These are phyloP conservation scores for Cytospora chrysosperma DNA, from an alignment of 2,329 filamentous ascomycete species.

Conservation along the genomic window DNA sequence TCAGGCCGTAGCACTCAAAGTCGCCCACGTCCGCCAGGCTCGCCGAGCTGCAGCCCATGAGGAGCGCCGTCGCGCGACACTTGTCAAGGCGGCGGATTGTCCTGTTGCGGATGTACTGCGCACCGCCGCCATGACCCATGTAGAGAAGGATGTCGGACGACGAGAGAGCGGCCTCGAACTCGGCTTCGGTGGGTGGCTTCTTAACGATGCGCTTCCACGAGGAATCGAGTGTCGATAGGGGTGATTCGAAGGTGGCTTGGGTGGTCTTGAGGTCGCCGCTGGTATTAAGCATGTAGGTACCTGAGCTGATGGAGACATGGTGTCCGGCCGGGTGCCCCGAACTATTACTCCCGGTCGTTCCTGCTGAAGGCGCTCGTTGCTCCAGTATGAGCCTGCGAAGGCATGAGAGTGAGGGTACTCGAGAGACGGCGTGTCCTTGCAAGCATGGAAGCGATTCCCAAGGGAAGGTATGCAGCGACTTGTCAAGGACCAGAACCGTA, in stretches of 20 bases:
- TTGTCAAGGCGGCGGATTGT: conserved; percentile 75
- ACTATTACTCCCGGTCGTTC: conserved; percentile 19
- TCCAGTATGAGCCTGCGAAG: conserved; percentile 74
- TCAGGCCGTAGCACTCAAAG: conserved; percentile 88
- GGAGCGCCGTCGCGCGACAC: conserved; percentile 74
- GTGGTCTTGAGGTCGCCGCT: conserved; percentile 80
- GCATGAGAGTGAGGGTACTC: conserved; percentile 82
- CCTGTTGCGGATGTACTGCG: conserved; percentile 87
- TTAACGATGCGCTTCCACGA: conserved; percentile 71
- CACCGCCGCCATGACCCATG: conserved; percentile 93
- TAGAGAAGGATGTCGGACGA: conserved; percentile 77
- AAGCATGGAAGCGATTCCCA: conserved; percentile 96
- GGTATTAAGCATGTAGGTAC: conserved; percentile 87
- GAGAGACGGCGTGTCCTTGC: conserved; percentile 73
- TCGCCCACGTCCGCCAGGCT: conserved; percentile 77
- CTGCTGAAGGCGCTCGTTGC: conserved; percentile 30
- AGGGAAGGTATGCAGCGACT: conserved; percentile 84
- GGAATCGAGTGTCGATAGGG: conserved; percentile 61
- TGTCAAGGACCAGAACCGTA: conserved; percentile 88
- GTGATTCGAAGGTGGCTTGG: conserved; percentile 68
- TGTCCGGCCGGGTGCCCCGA: conserved; percentile 46
- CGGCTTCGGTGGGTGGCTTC: conserved; percentile 69
- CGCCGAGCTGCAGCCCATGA: conserved; percentile 94
- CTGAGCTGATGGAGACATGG: conserved; percentile 54
- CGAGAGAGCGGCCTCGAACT: conserved; percentile 69